Conservation (phyloP, 257 asterid genomes). For the Solanum sejunctum region DNA sequence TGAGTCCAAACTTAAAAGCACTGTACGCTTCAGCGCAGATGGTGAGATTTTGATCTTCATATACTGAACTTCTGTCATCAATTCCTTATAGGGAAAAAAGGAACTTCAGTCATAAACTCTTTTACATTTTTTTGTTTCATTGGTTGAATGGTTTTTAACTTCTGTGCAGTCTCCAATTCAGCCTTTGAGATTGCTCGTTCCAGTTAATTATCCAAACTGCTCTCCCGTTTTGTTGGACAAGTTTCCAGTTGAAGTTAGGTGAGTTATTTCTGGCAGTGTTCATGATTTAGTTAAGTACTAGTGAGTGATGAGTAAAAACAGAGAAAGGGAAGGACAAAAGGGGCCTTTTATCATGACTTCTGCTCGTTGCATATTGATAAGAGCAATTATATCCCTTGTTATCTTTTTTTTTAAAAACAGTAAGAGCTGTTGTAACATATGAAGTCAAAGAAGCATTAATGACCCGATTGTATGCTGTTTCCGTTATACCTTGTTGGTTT, state of each 20-base stretch:
- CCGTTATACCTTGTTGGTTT: neutral
- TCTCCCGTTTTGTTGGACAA: conserved; percentile 82
- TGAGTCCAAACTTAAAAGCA: conserved; percentile 76
- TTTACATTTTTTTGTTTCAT: neutral
- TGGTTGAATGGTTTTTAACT: conserved; percentile 11
- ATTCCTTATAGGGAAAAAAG: neutral
- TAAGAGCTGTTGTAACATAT: neutral
- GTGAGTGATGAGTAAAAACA: neutral
- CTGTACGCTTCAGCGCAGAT: conserved; percentile 86
- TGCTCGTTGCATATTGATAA: neutral
- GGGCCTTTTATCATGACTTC: too few species aligned
- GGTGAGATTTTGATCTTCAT: conserved; percentile 36
- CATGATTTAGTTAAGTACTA: neutral
- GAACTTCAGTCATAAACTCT: neutral
- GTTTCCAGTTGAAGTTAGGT: conserved; percentile 93
- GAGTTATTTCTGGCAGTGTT: neutral
- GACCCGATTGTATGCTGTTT: neutral
- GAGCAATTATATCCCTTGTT: neutral
- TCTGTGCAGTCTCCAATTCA: conserved; percentile 80
- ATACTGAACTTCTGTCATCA: neutral
- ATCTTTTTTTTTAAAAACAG: neutral
- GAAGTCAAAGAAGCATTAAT: neutral
- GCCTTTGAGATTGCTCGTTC: conserved; percentile 73
- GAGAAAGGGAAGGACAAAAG: neutral
- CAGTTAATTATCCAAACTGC: conserved; percentile 67